Evolutionary conservation across 23 red algal genomes (phyloP), one percentile per base, ranked within the genome.

Genomic region (Gracilaria caudata): DNA sequence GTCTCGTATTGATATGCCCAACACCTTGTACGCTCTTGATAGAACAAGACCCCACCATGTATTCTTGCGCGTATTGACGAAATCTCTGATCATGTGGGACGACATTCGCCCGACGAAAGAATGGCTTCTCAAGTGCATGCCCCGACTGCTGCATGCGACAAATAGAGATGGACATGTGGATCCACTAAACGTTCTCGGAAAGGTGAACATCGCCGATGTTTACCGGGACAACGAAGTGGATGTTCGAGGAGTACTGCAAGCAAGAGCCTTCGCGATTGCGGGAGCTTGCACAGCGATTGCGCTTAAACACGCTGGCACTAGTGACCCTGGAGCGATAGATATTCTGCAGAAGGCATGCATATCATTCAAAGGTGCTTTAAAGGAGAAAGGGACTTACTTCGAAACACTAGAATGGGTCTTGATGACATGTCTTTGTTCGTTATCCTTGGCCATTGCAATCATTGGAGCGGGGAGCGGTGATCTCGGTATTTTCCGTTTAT

Each of bases 51-150:
- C 96, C 9, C 86, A 94, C 38, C 92, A 94, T 68, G 78, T 98
- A 21, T 81, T 88, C 29, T 46, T 98, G 66, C 79, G 86, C 19
- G 39, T 93, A 9, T 55, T 98, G 46, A 75, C 77, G 7, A 83
- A 64, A 24, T 85, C 83, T 64, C 45, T 98, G n/a, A 98, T 98
- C 45, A 59, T 94, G 49, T 98, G 96, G 96, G 96, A 98, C 63
- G 81, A 78, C 20, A 87, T 98, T 37, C 16, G 56, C 16, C 70
- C 96, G 16, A 49, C 75, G 4, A 33, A 40, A 28, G 74, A 55
- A 54, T 98, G 86, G 89, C 34, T 98, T 26, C 41, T 79, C 11
- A 85, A 59, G 33, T 56, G 49, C 11, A 54, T 95, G 68, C 92
- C 92, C 14, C 68, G 34, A 10, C 61, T 92, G 3, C 56, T 98